Conservation (phyloP, 2,329 filamentous ascomycete species). For the Penicillium sclerotiorum region DNA sequence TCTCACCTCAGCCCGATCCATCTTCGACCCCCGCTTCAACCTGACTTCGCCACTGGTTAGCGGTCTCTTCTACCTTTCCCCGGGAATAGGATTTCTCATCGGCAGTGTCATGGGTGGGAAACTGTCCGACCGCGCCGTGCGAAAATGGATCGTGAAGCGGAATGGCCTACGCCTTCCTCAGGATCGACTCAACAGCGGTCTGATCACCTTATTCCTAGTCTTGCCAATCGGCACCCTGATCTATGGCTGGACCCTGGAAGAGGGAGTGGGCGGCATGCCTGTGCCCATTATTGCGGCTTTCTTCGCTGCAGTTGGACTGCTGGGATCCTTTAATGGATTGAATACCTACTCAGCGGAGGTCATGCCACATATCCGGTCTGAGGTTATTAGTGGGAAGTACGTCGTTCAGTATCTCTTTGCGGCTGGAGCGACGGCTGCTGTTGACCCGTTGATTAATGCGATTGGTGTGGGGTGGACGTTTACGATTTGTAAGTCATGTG, state of each 20-base stretch:
- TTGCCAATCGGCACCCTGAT: slow-evolving; percentile 66
- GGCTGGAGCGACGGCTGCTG: slow-evolving; percentile 68
- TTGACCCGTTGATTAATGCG: slow-evolving; percentile 69
- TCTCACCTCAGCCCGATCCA: slow-evolving; percentile 69
- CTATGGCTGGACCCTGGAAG: slow-evolving; percentile 68
- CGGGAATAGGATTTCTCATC: slow-evolving; percentile 68
- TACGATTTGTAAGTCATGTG: slow-evolving; percentile 64
- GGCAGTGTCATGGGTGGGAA: slow-evolving; percentile 71
- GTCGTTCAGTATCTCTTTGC: slow-evolving; percentile 75
- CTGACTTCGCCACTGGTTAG: slow-evolving; percentile 66
- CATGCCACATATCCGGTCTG: slow-evolving; percentile 57
- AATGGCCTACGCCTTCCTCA: slow-evolving; percentile 66
- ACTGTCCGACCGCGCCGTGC: slow-evolving; percentile 68
- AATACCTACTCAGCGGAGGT: slow-evolving; percentile 67
- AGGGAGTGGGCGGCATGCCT: slow-evolving; percentile 56
- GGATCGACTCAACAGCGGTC: slow-evolving; percentile 64
- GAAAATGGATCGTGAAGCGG: slow-evolving; percentile 62
- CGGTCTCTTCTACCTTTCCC: slow-evolving; percentile 74
- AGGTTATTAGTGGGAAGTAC: slow-evolving; percentile 80
- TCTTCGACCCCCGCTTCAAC: slow-evolving; percentile 73
- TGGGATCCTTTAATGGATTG: slow-evolving; percentile 73
- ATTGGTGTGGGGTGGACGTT: slow-evolving; percentile 82
- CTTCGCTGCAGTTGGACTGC: slow-evolving; percentile 69
- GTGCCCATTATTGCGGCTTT: slow-evolving; percentile 72
- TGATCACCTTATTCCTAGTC: slow-evolving; percentile 59